Evolutionary conservation across 2,329 filamentous ascomycete species (phyloP).

Genomic region (Nemania sp.): DNA sequence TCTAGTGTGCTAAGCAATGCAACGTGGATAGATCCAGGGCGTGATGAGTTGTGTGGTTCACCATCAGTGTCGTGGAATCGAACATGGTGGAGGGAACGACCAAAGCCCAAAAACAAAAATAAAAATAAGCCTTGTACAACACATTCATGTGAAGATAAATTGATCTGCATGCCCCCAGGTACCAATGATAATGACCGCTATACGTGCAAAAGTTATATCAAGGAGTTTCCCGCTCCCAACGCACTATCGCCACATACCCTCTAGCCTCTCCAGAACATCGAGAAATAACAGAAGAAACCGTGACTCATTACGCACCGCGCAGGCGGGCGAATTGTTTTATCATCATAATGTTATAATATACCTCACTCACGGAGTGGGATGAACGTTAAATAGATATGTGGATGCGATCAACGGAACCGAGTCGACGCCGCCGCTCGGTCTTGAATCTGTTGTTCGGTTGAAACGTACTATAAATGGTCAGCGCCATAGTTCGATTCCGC

Average conservation of each 20-base stretch:
- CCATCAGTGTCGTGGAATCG: constrained; percentile 8
- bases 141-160: constrained; percentile 15
- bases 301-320: constrained; percentile 33
- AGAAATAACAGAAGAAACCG: constrained; percentile 27
- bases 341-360: constrained; percentile 28
- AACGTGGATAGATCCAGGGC: constrained; percentile 18
- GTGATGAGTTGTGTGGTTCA: neutral
- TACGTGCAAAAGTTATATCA: constrained; percentile 15
- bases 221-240: constrained; percentile 5
- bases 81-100: neutral
- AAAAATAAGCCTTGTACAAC: constrained; percentile 20
- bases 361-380: constrained; percentile 12
- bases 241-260: constrained; percentile 6
- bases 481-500: neutral
- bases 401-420: constrained; percentile 44
- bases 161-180: constrained; percentile 18
- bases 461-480: constrained; percentile 60
- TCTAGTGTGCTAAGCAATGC: constrained; percentile 13
- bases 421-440: constrained; percentile 57
- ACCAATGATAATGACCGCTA: constrained; percentile 7
- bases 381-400: constrained; percentile 31
- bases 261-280: constrained; percentile 17
- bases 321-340: constrained; percentile 27
- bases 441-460: constrained; percentile 78
- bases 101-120: neutral